phyloP scores from a whole-genome alignment of 495 filamentous ascomycete genomes.

The Xylaria acuta region DNA sequence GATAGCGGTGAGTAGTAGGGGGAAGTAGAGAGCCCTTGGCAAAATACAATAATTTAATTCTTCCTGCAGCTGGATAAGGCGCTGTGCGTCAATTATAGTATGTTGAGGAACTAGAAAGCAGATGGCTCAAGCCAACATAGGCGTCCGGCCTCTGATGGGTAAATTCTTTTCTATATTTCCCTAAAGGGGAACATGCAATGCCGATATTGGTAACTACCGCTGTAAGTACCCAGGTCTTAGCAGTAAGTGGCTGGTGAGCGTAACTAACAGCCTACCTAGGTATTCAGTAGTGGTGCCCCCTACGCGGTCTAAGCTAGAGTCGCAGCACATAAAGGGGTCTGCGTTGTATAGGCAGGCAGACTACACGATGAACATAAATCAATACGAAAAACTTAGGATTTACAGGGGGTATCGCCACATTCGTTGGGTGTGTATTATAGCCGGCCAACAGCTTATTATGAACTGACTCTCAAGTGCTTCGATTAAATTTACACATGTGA shows the following conservation, averaged over 20 bases:
- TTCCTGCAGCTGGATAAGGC: neutral
- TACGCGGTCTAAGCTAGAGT: neutral
- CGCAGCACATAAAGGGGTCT: neutral
- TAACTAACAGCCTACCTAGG: neutral
- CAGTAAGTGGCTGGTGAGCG: neutral
- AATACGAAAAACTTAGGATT: neutral
- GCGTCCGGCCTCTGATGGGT: neutral
- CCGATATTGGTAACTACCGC: neutral
- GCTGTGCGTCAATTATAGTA: neutral
- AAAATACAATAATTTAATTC: neutral
- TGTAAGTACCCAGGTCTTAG: neutral
- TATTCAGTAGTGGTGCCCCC: neutral
- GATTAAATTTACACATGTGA: neutral
- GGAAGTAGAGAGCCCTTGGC: neutral
- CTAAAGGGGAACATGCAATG: neutral
- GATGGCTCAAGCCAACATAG: neutral
- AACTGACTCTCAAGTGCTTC: neutral
- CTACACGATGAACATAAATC: neutral
- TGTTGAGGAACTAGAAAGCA: neutral
- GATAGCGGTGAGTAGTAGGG: neutral
- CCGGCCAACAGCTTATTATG: neutral
- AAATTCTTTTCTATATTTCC: neutral
- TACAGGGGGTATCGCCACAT: neutral
- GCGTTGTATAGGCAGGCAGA: neutral
- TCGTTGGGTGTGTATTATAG: neutral